Base-by-base conservation (phyloP, 2,329 filamentous ascomycete species). In the Ophiognomonia clavigignenti-juglandacearum region DNA sequence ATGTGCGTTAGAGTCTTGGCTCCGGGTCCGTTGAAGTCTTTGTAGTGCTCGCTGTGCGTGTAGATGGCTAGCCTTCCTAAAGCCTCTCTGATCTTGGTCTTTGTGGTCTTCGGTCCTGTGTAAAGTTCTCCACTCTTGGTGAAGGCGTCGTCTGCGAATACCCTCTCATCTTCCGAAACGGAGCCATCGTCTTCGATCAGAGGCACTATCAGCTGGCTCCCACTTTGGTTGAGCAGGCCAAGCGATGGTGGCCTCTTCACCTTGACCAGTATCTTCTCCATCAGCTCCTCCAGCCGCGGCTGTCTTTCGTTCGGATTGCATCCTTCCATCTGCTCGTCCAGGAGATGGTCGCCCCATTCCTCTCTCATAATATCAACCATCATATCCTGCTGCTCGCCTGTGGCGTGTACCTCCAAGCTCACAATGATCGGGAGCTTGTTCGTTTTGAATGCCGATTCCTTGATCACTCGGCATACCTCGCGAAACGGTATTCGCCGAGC, bases 321-420 rank as follows among this genome's bases (percentile, higher is more conserved):
- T 56, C 72, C 66, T 6, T 76, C 71, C 18, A 68, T 74, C 31
- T 69, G 69, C 44, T 68, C 58, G 19, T 88, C 83, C 10, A 96
- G 73, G 6, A 97, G 73, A 57, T 86, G 69, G 0, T 79, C 83
- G 34, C 77, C 78, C 90, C 91, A 98, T 54, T 88, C 85, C 56
- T 96, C 82, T 54, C 83, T 83, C 86, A 98, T 96, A 53, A 97
- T 95, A 47, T 87, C 79, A 10, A 96, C 91, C 88, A 97, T 96
- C 42, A 86, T 77, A 54, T 89, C 82, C 64, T 98, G 93, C 64
- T 97, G 92, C 44, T 87, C 81, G 2, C 77, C 70, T 51, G 85
- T 80, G 13, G 89, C 85, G 64, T 97, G 92, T 0, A 97, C 88
- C 65, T 98, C 93, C 6, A 97, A 75, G 62, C 90, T 96, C 54